Evolutionary conservation across 306 rosid genomes (phyloP), one percentile per base, ranked within the genome.

Genomic region (Cotoneaster glaucophyllus): DNA sequence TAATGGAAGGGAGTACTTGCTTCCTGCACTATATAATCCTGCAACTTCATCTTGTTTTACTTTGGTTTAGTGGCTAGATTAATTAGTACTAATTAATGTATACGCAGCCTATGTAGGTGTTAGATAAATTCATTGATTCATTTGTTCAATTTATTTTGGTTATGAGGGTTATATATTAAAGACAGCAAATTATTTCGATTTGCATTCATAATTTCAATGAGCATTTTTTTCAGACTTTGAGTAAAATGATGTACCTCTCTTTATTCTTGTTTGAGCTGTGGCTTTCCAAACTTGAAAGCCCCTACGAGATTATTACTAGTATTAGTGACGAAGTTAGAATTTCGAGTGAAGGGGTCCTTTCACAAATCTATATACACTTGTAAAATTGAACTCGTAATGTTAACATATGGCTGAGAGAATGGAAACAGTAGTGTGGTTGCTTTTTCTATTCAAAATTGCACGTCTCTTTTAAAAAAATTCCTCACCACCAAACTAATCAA

Each of bases 21-120:
- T 91, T 56, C 92, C 93, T 0, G 94, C 97, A 4, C 77, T 91
- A 3, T 31, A 78, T 63, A 90, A 91, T 25, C 97, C 95, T 17
- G 67, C 88, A 3, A 84, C 91, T 2, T 80, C 88, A 11, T n/a
- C 85, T 73, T 91, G 97, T 24, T 85, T 90, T 0, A 80, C 97
- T 11, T 78, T 91, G 0, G 85, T 85, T 9, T 83, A 58, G 39
- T 6, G 32, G 58, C 28, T 65, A 5, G n/a, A 32, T 6, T 65
- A 24, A 10, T 21, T 22, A 4, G 6, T 44, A 39, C 6, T 15
- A 4, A 21, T 25, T 25, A 26, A 25, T 64, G 44, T 28, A 64
- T 9, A 18, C 50, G 50, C 50, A 13, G 69, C 43, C 24, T 17
- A 18, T 14, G 11, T 17, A 15, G 68, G 41, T 8, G 22, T 7